A percentile compares a stretch with the other conserved stretches of the same genome.
phyloP scores from a whole-genome alignment of 495 filamentous ascomycete species.

The Cenococcum geophilum region DNA sequence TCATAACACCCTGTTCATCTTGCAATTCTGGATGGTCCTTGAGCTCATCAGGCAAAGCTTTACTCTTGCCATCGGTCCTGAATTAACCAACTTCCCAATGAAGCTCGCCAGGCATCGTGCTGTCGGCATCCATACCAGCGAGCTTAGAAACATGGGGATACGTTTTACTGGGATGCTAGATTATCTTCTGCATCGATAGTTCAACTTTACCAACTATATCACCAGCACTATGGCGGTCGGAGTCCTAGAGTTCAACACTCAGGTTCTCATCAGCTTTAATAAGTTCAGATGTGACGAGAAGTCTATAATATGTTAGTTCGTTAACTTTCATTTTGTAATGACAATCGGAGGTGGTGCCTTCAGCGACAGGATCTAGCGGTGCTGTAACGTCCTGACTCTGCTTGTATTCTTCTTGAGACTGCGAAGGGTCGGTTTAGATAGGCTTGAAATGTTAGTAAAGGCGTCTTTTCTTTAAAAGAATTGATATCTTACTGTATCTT shows the following conservation, averaged over 20 bases:
- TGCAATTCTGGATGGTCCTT: slow-evolving; percentile 71
- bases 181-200: slow-evolving; percentile 86
- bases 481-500: slow-evolving; percentile 50
- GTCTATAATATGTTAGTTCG: slow-evolving; percentile 8
- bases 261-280: slow-evolving; percentile 92
- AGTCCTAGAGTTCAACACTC: slow-evolving; percentile 93
- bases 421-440: slow-evolving; percentile 56
- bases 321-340: not conserved
- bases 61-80: slow-evolving; percentile 77
- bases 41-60: slow-evolving; percentile 62
- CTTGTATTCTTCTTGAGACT: slow-evolving; percentile 68
- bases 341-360: slow-evolving; percentile 77
- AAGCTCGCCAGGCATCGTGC: slow-evolving; percentile 84
- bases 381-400: slow-evolving; percentile 82
- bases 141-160: slow-evolving; percentile 85
- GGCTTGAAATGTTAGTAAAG: slow-evolving; percentile 41
- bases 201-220: slow-evolving; percentile 94
- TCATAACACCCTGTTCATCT: slow-evolving; percentile 79
- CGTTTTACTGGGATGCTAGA: slow-evolving; percentile 87
- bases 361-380: slow-evolving; percentile 76
- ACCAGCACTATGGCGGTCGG: slow-evolving; percentile 78
- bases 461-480: not conserved
- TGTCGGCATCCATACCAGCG: slow-evolving; percentile 70
- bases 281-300: slow-evolving; percentile 77
- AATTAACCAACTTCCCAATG: slow-evolving; percentile 97